Percentiles rank a stretch among this genome's conserved stretches.
phyloP scores from a whole-genome alignment of 805 yeast genomes.

The Sugiyamaella boreocaroliniensis region DNA sequence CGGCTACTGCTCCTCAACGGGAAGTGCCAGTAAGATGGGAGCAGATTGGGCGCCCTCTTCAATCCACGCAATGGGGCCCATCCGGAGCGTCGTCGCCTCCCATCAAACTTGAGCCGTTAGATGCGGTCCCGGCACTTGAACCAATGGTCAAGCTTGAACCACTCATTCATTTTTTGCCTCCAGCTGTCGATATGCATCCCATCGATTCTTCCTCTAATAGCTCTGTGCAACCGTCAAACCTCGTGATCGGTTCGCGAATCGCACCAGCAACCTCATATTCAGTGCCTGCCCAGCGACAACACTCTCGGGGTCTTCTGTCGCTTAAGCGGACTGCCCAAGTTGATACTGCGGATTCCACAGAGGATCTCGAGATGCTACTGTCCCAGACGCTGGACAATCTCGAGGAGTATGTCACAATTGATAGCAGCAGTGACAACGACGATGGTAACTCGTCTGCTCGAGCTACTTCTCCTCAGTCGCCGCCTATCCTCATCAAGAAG shows the following conservation, averaged over 20 bases:
- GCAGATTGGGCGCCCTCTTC: not conserved
- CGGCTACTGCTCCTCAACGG: not conserved
- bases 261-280: not conserved
- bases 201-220: too few relatives aligned
- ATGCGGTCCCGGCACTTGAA: not conserved
- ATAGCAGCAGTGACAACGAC: not conserved
- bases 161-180: too few relatives aligned
- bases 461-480: not conserved
- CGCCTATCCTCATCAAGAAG: not conserved
- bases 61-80: not conserved
- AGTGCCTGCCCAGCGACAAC: too few relatives aligned
- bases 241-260: not conserved
- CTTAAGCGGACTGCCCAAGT: too few relatives aligned
- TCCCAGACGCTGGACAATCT: not conserved
- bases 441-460: not conserved
- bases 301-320: not conserved
- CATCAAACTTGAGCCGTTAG: too few relatives aligned
- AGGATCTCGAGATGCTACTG: not conserved
- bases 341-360: not conserved
- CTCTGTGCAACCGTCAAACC: too few relatives aligned
- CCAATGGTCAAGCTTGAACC: not conserved
- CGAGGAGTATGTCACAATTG: not conserved
- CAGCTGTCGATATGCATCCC: too few relatives aligned
- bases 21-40: not conserved
- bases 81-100: too few relatives aligned